phyloP scores from a whole-genome alignment of 305 asterid genomes.

The Coffea humblotiana region DNA sequence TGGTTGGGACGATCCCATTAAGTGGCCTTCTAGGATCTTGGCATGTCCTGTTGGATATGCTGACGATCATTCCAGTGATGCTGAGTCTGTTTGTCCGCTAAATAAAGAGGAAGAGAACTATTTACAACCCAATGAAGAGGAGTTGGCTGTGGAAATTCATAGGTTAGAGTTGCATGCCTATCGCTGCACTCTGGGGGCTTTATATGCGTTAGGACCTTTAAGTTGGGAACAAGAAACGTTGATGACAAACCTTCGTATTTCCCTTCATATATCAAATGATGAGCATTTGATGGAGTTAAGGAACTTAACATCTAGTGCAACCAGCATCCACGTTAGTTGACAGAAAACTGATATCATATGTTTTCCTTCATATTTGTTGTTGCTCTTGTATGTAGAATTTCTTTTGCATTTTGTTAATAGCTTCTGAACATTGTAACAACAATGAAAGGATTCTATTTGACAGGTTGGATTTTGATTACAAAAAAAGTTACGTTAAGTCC shows the following conservation, averaged over 20 bases:
- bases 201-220: slow-evolving; percentile 50
- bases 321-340: slow-evolving; percentile 35
- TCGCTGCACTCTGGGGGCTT: slow-evolving; percentile 46
- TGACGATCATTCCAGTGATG: slow-evolving; percentile 38
- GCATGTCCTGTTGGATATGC: slow-evolving; percentile 16
- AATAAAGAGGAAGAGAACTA: slow-evolving; percentile 18
- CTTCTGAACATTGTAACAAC: slow-evolving; percentile 15
- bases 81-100: slow-evolving; percentile 32
- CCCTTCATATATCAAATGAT: slow-evolving; percentile 48
- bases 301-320: slow-evolving; percentile 40
- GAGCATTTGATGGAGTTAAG: slow-evolving; percentile 49
- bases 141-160: slow-evolving; percentile 34
- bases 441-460: background rate
- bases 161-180: slow-evolving; percentile 55
- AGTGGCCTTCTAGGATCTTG: slow-evolving; percentile 21
- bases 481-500: background rate
- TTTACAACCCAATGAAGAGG: slow-evolving; percentile 17
- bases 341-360: slow-evolving; percentile 14
- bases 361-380: background rate
- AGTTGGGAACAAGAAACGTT: slow-evolving; percentile 53
- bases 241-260: slow-evolving; percentile 49
- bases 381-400: slow-evolving; percentile 15
- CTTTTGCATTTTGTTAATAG: slow-evolving; percentile 14
- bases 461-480: slow-evolving; percentile 7
- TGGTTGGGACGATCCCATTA: slow-evolving; percentile 10